Evolutionary conservation across 2,329 filamentous ascomycete species (phyloP).

Genomic region (Exophiala oligosperma): DNA sequence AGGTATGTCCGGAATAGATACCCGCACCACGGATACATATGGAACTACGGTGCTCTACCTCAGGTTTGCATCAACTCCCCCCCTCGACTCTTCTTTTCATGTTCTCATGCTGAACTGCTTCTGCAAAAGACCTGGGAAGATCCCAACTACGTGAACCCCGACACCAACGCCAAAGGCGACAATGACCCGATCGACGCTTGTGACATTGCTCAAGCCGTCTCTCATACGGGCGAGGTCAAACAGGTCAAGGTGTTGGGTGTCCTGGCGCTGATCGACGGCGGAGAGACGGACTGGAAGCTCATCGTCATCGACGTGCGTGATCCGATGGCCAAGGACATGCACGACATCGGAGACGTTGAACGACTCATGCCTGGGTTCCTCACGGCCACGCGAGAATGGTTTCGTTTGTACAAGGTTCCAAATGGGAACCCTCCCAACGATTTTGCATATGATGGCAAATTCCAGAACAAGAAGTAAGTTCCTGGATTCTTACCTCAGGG

Average conservation of each 20-base stretch:
- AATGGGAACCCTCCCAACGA: slow-evolving; percentile 58
- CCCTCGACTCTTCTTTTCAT: neutral
- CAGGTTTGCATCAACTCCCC: slow-evolving; percentile 62
- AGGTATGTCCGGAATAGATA: slow-evolving; percentile 98
- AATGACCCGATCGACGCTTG: slow-evolving; percentile 93
- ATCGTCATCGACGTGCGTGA: slow-evolving; percentile 89
- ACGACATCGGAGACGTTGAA: slow-evolving; percentile 92
- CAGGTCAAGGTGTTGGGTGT: slow-evolving; percentile 94
- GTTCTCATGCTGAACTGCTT: neutral
- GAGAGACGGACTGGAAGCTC: slow-evolving; percentile 97
- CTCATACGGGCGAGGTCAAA: slow-evolving; percentile 84
- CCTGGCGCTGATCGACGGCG: slow-evolving; percentile 91
- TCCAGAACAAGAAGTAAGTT: slow-evolving; percentile 51
- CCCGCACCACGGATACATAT: slow-evolving; percentile 99
- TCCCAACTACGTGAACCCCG: slow-evolving; percentile 80
- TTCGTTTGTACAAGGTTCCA: slow-evolving; percentile 97
- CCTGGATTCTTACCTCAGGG: slow-evolving; percentile 91
- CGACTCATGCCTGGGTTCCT: slow-evolving; percentile 84
- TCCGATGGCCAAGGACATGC: slow-evolving; percentile 81
- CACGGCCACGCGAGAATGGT: slow-evolving; percentile 92
- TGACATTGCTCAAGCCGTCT: slow-evolving; percentile 89
- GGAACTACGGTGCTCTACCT: slow-evolving; percentile 99
- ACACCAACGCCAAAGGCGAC: slow-evolving; percentile 94
- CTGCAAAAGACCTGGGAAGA: slow-evolving; percentile 80
- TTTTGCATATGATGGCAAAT: neutral